A percentile compares a stretch with the other conserved stretches of the same genome.
Evolutionary conservation across 768 basidiomycete species (phyloP).

Genomic region (Tricholoma bakamatsutake): DNA sequence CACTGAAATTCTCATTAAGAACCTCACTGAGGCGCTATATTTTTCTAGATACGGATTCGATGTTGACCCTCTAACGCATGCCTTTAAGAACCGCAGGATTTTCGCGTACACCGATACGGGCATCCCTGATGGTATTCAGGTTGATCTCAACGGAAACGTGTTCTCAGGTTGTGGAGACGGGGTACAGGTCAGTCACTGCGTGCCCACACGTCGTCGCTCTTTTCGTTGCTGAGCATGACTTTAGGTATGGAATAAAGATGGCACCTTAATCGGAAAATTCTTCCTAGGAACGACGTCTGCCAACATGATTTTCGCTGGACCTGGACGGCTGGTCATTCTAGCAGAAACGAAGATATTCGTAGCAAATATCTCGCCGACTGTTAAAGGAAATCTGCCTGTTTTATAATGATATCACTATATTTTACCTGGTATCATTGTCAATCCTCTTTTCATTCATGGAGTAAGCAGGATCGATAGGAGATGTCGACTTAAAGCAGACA

Average conservation of each 20-base stretch:
- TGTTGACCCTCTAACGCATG: slow-evolving; percentile 47
- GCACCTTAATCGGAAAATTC: slow-evolving; percentile 60
- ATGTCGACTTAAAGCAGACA: not conserved
- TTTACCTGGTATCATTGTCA: not conserved
- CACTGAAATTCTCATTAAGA: not conserved
- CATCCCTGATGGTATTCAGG: slow-evolving; percentile 60
- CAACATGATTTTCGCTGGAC: slow-evolving; percentile 41
- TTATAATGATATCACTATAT: not conserved
- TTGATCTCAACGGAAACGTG: slow-evolving; percentile 60
- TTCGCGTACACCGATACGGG: slow-evolving; percentile 66
- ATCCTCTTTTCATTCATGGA: not conserved
- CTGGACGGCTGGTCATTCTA: slow-evolving; percentile 37
- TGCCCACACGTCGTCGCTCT: not conserved
- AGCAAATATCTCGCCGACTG: slow-evolving; percentile 37
- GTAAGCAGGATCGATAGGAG: not conserved
- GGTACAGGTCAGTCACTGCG: slow-evolving; percentile 39
- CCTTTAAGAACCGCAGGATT: slow-evolving; percentile 55
- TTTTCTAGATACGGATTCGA: slow-evolving; percentile 58
- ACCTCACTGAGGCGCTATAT: not conserved
- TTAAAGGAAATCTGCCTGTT: slow-evolving; percentile 9
- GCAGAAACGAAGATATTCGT: slow-evolving; percentile 44
- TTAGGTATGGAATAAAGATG: slow-evolving; percentile 49
- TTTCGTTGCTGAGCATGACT: not conserved
- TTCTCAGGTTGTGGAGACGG: slow-evolving; percentile 69
- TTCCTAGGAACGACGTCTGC: slow-evolving; percentile 42